Conservation (phyloP, 1,139 yeast species). For the Nadsonia commutata region DNA sequence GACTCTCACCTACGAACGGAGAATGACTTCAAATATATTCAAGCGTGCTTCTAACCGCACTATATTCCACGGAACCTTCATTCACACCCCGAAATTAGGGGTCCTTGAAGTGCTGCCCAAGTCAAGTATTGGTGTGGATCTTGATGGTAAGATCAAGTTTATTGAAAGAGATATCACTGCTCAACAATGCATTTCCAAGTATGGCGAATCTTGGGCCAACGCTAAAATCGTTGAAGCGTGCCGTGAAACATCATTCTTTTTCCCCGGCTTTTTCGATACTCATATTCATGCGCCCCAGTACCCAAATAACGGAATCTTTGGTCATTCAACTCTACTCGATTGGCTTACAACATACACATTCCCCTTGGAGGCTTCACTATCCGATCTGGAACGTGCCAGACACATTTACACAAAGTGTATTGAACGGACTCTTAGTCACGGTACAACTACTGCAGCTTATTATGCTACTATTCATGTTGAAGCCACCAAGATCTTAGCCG, state of each 20-base stretch:
- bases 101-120: neutral
- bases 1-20: no score
- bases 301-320: conserved; percentile 87
- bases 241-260: conserved; percentile 34
- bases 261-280: conserved; percentile 91
- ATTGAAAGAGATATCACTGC: neutral
- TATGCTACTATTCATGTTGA: conserved; percentile 75
- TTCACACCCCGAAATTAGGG: neutral
- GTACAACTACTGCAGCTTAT: conserved; percentile 88
- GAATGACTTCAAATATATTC: neutral
- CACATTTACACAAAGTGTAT: conserved; percentile 53
- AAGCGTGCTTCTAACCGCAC: neutral
- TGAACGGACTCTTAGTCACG: conserved; percentile 49
- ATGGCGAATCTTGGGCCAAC: neutral
- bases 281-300: conserved; percentile 95
- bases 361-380: conserved; percentile 58
- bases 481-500: conserved; percentile 65
- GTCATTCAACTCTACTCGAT: conserved; percentile 69
- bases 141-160: neutral
- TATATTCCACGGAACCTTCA: neutral
- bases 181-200: neutral
- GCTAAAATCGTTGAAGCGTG: conserved; percentile 7
- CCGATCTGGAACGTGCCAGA: conserved; percentile 38
- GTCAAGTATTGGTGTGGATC: neutral
- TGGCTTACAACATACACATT: conserved; percentile 84